Percentiles rank a stretch among this genome's conserved stretches.
Evolutionary conservation across 1,139 yeast genomes (phyloP).

Genomic region (Magnusiomyces fungicola): DNA sequence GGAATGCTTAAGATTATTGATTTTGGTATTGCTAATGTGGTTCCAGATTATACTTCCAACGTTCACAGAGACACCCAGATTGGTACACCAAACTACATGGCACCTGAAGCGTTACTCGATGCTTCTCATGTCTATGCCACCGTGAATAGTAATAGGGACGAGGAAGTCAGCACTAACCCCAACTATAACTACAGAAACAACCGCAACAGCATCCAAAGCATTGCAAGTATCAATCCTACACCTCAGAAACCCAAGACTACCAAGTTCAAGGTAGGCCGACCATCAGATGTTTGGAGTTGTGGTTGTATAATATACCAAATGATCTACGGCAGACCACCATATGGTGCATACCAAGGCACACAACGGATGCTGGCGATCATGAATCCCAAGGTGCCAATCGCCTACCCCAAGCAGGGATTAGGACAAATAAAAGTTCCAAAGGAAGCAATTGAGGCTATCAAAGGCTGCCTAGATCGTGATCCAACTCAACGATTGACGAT

Average conservation of each 20-base stretch:
- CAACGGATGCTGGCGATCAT: slow-evolving; percentile 79
- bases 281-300: slow-evolving; percentile 97
- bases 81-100: slow-evolving; percentile 97
- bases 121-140: slow-evolving; percentile 34
- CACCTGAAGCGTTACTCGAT: slow-evolving; percentile 87
- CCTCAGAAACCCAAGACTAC: slow-evolving; percentile 22
- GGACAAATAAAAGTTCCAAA: slow-evolving; percentile 61
- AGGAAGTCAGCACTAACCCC: background rate
- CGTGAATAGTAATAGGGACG: slow-evolving; percentile 17
- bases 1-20: slow-evolving; percentile 86
- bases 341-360: slow-evolving; percentile 71
- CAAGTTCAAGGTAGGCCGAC: slow-evolving; percentile 76
- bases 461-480: slow-evolving; percentile 64
- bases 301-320: slow-evolving; percentile 95
- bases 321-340: slow-evolving; percentile 92
- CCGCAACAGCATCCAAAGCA: slow-evolving; percentile 11
- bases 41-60: slow-evolving; percentile 87
- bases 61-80: slow-evolving; percentile 85
- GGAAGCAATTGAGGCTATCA: slow-evolving; percentile 64
- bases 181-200: background rate
- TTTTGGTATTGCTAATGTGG: slow-evolving; percentile 93
- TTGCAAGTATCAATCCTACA: slow-evolving; percentile 11
- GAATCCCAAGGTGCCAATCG: slow-evolving; percentile 76
- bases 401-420: slow-evolving; percentile 55
- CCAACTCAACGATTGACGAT: slow-evolving; percentile 65